A percentile compares a stretch with the other conserved stretches of the same genome.
Conservation (phyloP, 2,329 filamentous ascomycete species). For the Dactylellina haptotyla region DNA sequence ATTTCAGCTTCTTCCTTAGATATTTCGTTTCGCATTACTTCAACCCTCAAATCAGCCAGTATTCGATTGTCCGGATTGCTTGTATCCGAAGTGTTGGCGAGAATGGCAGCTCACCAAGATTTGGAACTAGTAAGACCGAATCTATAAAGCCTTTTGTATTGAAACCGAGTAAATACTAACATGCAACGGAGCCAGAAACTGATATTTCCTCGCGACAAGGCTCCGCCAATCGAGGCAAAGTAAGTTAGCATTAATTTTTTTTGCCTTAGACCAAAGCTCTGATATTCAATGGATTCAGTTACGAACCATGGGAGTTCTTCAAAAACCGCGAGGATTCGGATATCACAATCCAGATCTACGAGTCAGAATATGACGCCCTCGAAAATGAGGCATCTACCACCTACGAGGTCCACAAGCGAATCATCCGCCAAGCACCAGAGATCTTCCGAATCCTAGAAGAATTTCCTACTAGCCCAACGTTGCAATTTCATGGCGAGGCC, state of each 20-base stretch:
- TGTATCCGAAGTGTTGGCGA: no score
- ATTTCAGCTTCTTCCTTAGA: neutral
- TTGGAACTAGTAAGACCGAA: no score
- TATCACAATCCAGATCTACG: slow-evolving; percentile 4
- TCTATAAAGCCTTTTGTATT: no score
- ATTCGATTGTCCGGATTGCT: neutral
- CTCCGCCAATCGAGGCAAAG: slow-evolving; percentile 3
- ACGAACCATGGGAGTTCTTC: slow-evolving; percentile 26
- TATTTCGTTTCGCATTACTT: neutral
- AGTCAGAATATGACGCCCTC: neutral
- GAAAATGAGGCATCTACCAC: neutral
- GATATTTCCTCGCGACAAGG: slow-evolving; percentile 8
- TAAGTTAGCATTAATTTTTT: neutral
- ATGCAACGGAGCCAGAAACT: no score
- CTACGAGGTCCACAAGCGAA: slow-evolving; percentile 24
- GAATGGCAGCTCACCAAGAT: no score
- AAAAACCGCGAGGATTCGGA: slow-evolving; percentile 4
- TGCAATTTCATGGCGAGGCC: slow-evolving; percentile 8
- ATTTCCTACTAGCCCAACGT: neutral
- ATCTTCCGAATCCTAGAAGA: neutral
- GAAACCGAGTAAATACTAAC: no score
- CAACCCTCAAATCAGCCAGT: no score
- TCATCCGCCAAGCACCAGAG: slow-evolving; percentile 2
- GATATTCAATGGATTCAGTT: neutral
- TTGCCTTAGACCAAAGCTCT: neutral